Evolutionary conservation across 1,284 basidiomycete species (phyloP).

Genomic region (Puccinia triticina): DNA sequence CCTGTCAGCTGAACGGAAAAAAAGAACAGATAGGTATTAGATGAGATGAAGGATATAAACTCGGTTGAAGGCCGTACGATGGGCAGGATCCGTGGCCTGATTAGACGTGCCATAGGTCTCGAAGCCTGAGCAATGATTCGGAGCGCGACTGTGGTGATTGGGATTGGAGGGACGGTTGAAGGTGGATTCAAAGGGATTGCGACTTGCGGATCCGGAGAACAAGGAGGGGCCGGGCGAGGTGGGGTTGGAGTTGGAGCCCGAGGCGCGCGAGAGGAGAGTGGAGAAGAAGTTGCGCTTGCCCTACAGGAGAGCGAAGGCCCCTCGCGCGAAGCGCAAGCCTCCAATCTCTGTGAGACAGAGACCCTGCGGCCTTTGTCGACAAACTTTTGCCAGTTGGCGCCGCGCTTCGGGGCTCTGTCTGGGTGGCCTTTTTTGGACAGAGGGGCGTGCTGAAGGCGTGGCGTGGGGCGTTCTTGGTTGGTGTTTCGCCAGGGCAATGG

Average conservation of each 20-base stretch:
- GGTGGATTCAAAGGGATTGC: slow-evolving; percentile 39
- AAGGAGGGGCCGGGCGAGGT: slow-evolving; percentile 25
- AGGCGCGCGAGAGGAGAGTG: slow-evolving; percentile 29
- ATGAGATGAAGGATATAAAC: background rate
- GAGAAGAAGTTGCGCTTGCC: slow-evolving; percentile 47
- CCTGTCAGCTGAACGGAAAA: slow-evolving; percentile 11
- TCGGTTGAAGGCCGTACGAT: background rate
- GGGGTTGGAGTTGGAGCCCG: slow-evolving; percentile 28
- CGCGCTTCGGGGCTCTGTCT: too few species aligned
- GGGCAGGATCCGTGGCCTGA: slow-evolving; percentile 19
- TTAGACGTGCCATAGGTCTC: slow-evolving; percentile 4
- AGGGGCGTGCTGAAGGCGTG: too few species aligned
- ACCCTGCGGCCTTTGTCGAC: too few species aligned
- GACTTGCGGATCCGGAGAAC: background rate
- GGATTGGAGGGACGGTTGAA: slow-evolving; percentile 17
- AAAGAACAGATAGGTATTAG: background rate
- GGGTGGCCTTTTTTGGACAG: too few species aligned
- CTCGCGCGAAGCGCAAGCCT: too few species aligned
- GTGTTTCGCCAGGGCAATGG: too few species aligned
- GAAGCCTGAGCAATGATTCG: background rate
- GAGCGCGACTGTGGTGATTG: background rate
- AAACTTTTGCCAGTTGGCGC: too few species aligned
- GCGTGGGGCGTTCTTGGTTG: too few species aligned
- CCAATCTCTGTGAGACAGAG: too few species aligned
- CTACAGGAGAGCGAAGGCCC: too few species aligned